Base-by-base conservation (phyloP, 371 early-diverging fungal genomes). In the Coemansia sp. region DNA sequence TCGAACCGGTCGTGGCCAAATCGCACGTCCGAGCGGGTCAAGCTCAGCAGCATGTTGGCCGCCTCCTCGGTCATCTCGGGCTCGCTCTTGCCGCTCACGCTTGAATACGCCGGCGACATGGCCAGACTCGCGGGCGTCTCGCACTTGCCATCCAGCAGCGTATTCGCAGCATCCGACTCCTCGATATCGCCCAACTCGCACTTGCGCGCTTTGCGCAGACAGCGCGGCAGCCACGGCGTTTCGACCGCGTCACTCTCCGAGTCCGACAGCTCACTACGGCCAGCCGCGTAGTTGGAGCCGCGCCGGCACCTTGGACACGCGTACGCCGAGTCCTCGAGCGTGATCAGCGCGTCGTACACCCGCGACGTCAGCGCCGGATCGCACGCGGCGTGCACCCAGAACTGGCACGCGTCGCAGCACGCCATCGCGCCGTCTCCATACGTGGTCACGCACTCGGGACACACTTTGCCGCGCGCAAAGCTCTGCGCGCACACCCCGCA, bases 381-480 rank as follows among this genome's bases (percentile, higher is more conserved):
- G 58, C 84, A 84, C n/a, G 68, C 75, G 3, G 78, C 60, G 65
- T 84, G 84, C 5, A 84, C 72, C 84, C 84, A 84, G 16, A 68
- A 58, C 3, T 69, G 68, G 43, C 84, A 84, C 5, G 80, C 70
- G 45, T 84, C 84, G 58, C 83, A 84, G 66, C 81, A 79, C 20
- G 83, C 80, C 83, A 84, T 83, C 39, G 72, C 80, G 33, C 80
- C 69, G 53, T 80, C 38, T 0, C 69, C 59, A 48, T 84, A 81
- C 2, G 78, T 63, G 12, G 77, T 62, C 14, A 78, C 51, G 65
- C 84, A 84, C 26, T 77, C 64, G 6, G 83, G 82, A 33, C 84
- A 84, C 38, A 82, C 69, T 14, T 79, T 76, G 1, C 77, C 84
- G 38, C 75, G 75, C 9, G 68, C 77, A 7, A 79, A 67, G 42